Evolutionary conservation across 805 yeast species (phyloP).

Genomic region (Candida fluviatilis): DNA sequence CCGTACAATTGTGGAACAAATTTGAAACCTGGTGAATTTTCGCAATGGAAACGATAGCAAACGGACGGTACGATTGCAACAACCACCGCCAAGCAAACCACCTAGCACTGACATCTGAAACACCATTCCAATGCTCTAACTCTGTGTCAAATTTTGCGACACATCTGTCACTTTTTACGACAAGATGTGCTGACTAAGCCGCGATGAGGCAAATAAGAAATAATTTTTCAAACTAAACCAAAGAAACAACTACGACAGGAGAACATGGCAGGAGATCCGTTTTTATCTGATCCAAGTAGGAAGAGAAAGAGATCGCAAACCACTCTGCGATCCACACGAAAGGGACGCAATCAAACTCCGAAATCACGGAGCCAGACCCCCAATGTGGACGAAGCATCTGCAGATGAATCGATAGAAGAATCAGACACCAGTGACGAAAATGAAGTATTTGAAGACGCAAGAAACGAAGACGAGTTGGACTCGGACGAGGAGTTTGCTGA

Average conservation of each 20-base stretch:
- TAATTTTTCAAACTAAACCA: neutral
- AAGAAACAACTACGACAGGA: no score
- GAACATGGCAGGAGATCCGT: conserved; percentile 55
- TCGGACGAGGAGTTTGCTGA: conserved; percentile 70
- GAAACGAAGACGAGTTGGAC: conserved; percentile 40
- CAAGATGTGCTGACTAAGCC: neutral
- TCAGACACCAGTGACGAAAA: conserved; percentile 47
- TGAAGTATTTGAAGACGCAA: conserved; percentile 47
- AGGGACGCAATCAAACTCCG: conserved; percentile 1
- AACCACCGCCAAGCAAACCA: no score
- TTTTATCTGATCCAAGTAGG: conserved; percentile 56
- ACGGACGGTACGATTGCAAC: no score
- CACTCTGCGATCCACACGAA: no score
- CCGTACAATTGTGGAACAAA: no score
- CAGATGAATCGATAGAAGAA: conserved; percentile 32
- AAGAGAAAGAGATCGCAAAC: conserved; percentile 42
- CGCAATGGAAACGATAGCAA: no score
- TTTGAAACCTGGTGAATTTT: no score
- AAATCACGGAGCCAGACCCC: conserved; percentile 10
- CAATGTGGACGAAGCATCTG: conserved; percentile 55
- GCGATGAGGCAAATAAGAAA: neutral
- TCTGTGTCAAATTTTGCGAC: neutral
- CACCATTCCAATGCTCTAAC: no score
- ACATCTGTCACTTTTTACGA: neutral
- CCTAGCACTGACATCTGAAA: no score